Percentiles rank a stretch among this genome's conserved stretches.
phyloP scores from a whole-genome alignment of 179 eudicot species.

The Carnegiea gigantea region DNA sequence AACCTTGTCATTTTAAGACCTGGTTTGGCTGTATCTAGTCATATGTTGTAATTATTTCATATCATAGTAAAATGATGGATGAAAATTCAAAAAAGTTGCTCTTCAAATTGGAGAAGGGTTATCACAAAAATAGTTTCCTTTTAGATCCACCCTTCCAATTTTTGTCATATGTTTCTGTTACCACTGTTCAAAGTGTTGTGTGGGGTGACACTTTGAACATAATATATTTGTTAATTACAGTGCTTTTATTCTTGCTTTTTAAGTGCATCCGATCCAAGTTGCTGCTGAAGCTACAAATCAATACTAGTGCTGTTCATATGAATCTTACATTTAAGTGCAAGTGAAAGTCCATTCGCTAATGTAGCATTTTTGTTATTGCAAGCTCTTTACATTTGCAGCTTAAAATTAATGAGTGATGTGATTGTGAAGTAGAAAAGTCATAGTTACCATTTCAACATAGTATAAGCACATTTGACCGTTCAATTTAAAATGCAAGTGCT shows the following conservation, averaged over 20 bases:
- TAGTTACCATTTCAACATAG: background rate
- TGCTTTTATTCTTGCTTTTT: background rate
- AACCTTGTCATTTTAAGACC: background rate
- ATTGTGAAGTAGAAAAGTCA: background rate
- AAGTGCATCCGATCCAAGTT: background rate
- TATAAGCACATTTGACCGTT: too few species aligned
- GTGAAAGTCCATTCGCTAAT: background rate
- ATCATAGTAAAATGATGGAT: background rate
- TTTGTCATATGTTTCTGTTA: background rate
- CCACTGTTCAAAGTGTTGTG: background rate
- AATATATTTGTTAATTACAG: too few species aligned
- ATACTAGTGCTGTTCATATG: background rate
- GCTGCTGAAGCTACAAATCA: background rate
- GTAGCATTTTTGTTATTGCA: background rate
- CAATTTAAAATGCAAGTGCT: background rate
- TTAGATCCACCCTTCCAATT: background rate
- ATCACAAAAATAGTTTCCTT: background rate
- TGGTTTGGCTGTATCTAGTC: background rate
- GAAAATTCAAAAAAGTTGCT: background rate
- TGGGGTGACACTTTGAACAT: background rate
- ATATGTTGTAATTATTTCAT: conserved; percentile 1
- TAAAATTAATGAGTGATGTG: background rate
- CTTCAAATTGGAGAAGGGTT: background rate
- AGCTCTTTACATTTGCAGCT: background rate
- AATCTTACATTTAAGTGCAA: background rate